Conservation (phyloP, 139 green algal genomes). For the Astrephomene gubernaculifera region DNA sequence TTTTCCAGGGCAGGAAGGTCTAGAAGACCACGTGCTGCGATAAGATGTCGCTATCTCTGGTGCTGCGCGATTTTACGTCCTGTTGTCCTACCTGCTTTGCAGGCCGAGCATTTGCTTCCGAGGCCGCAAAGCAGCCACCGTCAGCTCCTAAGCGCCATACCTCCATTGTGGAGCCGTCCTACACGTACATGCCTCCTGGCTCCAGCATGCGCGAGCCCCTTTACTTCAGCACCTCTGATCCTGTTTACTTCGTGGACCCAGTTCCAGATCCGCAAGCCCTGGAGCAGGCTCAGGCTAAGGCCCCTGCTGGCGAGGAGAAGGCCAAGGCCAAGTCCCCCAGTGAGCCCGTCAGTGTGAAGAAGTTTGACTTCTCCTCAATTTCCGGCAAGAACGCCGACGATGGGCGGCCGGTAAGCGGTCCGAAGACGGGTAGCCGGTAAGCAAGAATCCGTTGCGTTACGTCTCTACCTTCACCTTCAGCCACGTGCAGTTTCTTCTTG, state of each 20-base stretch:
- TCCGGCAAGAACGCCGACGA: conserved; percentile 12
- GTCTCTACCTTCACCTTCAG: no score
- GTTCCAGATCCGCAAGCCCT: not conserved
- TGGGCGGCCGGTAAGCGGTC: not conserved
- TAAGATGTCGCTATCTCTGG: no score
- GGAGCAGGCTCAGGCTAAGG: not conserved
- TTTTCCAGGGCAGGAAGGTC: no score
- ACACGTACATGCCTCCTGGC: conserved; percentile 36
- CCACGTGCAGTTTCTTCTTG: no score
- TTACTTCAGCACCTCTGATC: conserved; percentile 24
- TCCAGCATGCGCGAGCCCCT: conserved; percentile 33
- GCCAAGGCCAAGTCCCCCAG: not conserved
- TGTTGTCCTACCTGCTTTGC: no score
- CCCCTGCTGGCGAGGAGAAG: not conserved
- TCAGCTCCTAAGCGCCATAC: not conserved
- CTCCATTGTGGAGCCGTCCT: conserved; percentile 13
- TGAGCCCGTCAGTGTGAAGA: not conserved
- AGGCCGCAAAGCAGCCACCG: not conserved
- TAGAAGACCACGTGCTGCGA: no score
- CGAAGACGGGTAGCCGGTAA: not conserved
- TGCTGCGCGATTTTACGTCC: no score
- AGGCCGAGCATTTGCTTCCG: conserved; percentile 3
- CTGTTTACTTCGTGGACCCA: conserved; percentile 40
- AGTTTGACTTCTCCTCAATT: conserved; percentile 34
- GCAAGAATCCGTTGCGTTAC: not conserved